A percentile compares a stretch with the other conserved stretches of the same genome.
These are phyloP conservation scores for Didymella arachidicola DNA, from an alignment of 2,329 filamentous ascomycete species.

Conservation along the genomic window DNA sequence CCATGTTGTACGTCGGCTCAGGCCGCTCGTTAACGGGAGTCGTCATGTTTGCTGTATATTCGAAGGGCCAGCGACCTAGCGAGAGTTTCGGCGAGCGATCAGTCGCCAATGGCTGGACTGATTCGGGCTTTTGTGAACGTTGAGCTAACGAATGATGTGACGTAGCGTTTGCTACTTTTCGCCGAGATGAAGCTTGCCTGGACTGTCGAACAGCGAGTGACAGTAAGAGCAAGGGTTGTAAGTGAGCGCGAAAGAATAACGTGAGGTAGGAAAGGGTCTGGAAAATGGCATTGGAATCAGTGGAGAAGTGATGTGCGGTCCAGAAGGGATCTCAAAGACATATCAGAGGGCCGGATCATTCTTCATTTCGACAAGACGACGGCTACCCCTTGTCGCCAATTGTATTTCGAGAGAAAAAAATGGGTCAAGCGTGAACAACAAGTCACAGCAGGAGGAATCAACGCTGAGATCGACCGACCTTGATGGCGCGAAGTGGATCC, in stretches of 20 bases:
- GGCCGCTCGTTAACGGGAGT: constrained; percentile 47
- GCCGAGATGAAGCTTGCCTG: constrained; percentile 7
- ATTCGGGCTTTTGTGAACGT: not conserved
- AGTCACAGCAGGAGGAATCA: constrained; percentile 18
- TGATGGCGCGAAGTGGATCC: constrained; percentile 20
- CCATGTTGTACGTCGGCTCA: constrained; percentile 50
- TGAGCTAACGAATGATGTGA: constrained; percentile 14
- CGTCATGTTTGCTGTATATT: constrained; percentile 39
- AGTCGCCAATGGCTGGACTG: not conserved
- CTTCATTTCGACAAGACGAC: constrained; percentile 19
- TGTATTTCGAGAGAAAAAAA: constrained; percentile 20
- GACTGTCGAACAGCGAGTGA: constrained; percentile 6
- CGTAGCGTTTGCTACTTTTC: constrained; percentile 8
- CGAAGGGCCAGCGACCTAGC: constrained; percentile 14
- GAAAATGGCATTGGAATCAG: constrained; percentile 7
- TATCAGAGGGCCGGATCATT: constrained; percentile 10
- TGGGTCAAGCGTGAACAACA: constrained; percentile 23
- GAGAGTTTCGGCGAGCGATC: not conserved
- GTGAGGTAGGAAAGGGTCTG: constrained; percentile 1
- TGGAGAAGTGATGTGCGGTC: constrained; percentile 21
- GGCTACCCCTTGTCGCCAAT: constrained; percentile 14
- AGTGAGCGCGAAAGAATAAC: constrained; percentile 1
- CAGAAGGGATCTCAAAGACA: constrained; percentile 14
- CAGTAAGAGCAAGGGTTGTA: not conserved
- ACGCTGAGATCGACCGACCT: constrained; percentile 17